These are phyloP conservation scores for Vitis hybrid DNA, from an alignment of 177 flowering plant species.

Conservation along the genomic window DNA sequence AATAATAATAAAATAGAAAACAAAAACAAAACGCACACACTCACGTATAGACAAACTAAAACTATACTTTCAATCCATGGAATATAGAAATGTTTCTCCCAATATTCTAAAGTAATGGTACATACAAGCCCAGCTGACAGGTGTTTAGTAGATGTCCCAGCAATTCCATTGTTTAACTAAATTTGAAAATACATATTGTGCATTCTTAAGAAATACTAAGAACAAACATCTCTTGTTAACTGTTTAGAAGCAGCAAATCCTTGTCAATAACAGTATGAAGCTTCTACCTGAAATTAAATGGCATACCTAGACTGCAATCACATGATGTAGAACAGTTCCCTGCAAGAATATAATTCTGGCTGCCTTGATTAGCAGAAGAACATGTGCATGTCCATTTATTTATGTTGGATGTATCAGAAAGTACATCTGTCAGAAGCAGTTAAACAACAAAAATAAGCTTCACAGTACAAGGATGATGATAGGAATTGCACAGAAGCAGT, in stretches of 20 bases:
- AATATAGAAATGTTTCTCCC: too few relatives aligned
- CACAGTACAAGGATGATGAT: neutral
- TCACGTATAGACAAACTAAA: too few relatives aligned
- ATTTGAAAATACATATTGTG: neutral
- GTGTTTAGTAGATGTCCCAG: too few relatives aligned
- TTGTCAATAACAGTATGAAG: neutral
- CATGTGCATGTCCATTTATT: constrained; percentile 76
- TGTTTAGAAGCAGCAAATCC: neutral
- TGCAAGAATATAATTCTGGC: constrained; percentile 29
- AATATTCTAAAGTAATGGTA: too few relatives aligned
- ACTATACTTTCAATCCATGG: too few relatives aligned
- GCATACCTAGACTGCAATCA: constrained; percentile 71
- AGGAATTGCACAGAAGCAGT: neutral
- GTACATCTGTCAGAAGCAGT: constrained; percentile 39
- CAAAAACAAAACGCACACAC: too few relatives aligned
- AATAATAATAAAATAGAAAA: too few relatives aligned
- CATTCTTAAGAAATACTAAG: neutral
- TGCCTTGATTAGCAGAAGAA: constrained; percentile 40
- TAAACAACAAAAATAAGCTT: neutral
- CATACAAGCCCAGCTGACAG: too few relatives aligned
- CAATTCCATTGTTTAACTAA: too few relatives aligned
- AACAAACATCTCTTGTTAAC: neutral
- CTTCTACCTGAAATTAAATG: constrained; percentile 6
- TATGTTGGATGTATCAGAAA: constrained; percentile 32
- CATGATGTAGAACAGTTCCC: constrained; percentile 73